Evolutionary conservation across 805 yeast genomes (phyloP), one percentile per base, ranked within the genome.

Genomic region (Saccharomycopsis sp.): DNA sequence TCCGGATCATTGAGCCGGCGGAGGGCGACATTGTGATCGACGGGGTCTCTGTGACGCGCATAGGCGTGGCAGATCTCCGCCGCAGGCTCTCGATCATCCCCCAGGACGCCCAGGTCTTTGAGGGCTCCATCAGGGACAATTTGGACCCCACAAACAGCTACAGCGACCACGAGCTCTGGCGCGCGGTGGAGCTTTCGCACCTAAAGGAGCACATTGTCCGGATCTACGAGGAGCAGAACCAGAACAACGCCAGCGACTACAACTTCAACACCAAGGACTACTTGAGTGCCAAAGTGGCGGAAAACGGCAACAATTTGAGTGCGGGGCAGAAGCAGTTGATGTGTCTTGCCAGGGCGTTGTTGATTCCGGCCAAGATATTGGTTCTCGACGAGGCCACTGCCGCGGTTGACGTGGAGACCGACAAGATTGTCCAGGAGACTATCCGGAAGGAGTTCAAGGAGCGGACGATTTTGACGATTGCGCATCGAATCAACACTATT

Each of bases 31-130:
- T 91, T 64, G 74, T 73, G 15, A 85, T 91, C 64, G 97, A 91
- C 72, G 83, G 79, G 24, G 67, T 89, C 15, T 73, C 85, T 64
- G 88, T 89, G 3, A 74, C 82, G 52, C 66, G 75, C 24, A 79
- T 91, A 58, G 97, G 97, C 2, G 75, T 91, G 54, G 77, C 75
- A 62, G 97, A 91, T 67, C 75, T 91, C 65, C 81, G 97, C 67
- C 84, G 84, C 44, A 79, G 81, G 61, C 72, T 91, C 52, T 85
- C 94, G 1, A 91, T 91, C 63, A 91, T 91, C 63, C 97, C 97
- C 1, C 97, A 91, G 70, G 97, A 91, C 70, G 87, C 97, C 0
- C 97, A 91, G 70, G 89, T 89, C 7, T 86, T 91, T 68, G 89
- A 89, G 73, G 97, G 97, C 41, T 79, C 94, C 0, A 74, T 91